These are phyloP conservation scores for Linnemannia schmuckeri DNA, from an alignment of 192 early-diverging fungal genomes.

Conservation along the genomic window DNA sequence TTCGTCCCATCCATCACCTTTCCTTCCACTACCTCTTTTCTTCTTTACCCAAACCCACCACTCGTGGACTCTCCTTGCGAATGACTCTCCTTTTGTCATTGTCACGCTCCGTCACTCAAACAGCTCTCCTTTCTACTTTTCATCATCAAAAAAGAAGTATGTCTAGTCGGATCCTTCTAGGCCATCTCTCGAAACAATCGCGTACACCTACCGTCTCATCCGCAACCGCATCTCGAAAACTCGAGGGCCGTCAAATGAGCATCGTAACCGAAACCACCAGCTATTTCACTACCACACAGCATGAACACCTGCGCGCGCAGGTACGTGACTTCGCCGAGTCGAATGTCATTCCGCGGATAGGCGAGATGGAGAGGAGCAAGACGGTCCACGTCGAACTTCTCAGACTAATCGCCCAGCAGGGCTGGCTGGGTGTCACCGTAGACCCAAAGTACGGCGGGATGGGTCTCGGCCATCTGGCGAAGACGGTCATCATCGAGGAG, in stretches of 20 bases:
- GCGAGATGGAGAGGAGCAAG: not conserved
- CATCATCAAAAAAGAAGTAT: not conserved
- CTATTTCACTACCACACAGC: not conserved
- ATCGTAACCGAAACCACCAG: not conserved
- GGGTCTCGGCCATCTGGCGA: conserved; percentile 4
- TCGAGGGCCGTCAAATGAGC: conserved; percentile 3
- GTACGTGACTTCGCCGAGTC: conserved; percentile 11
- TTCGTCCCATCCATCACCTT: too few relatives aligned
- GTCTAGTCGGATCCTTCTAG: not conserved
- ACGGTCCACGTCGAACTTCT: conserved; percentile 3
- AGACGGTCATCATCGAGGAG: conserved; percentile 10
- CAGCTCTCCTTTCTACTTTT: not conserved
- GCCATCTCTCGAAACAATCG: not conserved
- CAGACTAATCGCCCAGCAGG: conserved; percentile 4
- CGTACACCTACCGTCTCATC: not conserved
- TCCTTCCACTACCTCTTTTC: too few relatives aligned
- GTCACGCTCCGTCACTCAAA: not conserved
- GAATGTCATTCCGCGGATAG: not conserved
- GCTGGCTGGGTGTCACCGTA: conserved; percentile 6
- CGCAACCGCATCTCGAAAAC: not conserved
- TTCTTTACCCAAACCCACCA: not conserved
- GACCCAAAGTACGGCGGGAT: conserved; percentile 7
- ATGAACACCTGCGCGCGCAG: not conserved
- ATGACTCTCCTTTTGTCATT: not conserved
- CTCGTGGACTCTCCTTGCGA: not conserved